Evolutionary conservation across 148 eudicot species (phyloP).

Genomic region (Persicaria tinctoria): DNA sequence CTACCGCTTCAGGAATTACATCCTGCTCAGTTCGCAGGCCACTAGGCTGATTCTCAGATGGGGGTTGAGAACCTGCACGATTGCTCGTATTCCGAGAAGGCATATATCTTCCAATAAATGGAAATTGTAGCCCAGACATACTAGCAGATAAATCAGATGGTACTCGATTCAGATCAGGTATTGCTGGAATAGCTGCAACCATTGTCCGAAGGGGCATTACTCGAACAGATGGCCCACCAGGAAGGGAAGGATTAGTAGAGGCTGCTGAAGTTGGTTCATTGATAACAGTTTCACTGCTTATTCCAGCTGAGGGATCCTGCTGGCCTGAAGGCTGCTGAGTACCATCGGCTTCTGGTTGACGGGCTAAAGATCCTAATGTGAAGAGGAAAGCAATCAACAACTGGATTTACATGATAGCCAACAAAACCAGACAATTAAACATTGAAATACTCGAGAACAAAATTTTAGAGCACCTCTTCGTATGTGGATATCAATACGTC

Average conservation of each 20-base stretch:
- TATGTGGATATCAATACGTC: conserved; percentile 46
- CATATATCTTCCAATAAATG: conserved; percentile 27
- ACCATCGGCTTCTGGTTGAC: conserved; percentile 28
- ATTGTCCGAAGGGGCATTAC: conserved; percentile 28
- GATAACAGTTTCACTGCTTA: conserved; percentile 13
- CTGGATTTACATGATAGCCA: neutral
- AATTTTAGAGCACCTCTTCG: conserved; percentile 27
- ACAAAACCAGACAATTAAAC: neutral
- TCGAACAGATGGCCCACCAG: conserved; percentile 26
- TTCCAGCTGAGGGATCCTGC: conserved; percentile 18
- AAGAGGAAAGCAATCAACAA: conserved; percentile 10
- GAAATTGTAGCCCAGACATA: conserved; percentile 21
- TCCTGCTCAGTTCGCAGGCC: conserved; percentile 19
- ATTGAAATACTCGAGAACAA: neutral
- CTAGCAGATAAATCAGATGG: conserved; percentile 25
- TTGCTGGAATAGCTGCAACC: conserved; percentile 30
- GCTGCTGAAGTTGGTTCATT: conserved; percentile 24
- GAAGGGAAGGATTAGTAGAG: conserved; percentile 19
- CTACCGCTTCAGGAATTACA: conserved; percentile 17
- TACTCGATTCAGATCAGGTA: conserved; percentile 27
- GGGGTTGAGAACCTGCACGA: conserved; percentile 19
- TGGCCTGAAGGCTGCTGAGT: conserved; percentile 30
- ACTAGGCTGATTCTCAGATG: conserved; percentile 17
- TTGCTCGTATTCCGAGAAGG: conserved; percentile 21
- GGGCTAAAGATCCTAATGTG: conserved; percentile 16